Evolutionary conservation across 352 stramenopile species (phyloP).

Genomic region (Phytophthora parvispora): DNA sequence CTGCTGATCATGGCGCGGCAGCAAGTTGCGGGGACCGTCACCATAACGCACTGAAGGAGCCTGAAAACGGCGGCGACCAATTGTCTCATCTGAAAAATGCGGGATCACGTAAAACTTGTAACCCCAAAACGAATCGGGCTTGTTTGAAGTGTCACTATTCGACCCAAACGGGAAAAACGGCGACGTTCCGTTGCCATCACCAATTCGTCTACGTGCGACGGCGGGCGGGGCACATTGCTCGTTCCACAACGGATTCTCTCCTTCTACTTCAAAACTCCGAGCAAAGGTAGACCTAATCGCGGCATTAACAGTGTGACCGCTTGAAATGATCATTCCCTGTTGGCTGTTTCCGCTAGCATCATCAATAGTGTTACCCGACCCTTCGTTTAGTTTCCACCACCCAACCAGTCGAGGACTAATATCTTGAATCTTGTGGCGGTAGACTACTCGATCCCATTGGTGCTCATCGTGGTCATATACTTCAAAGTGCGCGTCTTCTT

Average conservation of each 20-base stretch:
- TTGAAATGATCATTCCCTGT: constrained; percentile 15
- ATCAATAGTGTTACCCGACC: constrained; percentile 38
- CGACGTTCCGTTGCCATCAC: constrained; percentile 19
- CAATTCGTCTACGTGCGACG: constrained; percentile 36
- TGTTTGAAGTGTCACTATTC: not conserved
- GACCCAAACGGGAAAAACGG: constrained; percentile 37
- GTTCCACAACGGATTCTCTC: constrained; percentile 27
- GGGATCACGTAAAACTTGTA: constrained; percentile 83
- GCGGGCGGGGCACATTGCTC: constrained; percentile 31
- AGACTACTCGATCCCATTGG: constrained; percentile 63
- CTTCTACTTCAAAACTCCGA: constrained; percentile 11
- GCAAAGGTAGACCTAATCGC: not conserved
- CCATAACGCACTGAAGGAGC: constrained; percentile 37
- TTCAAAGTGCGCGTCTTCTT: constrained; percentile 59
- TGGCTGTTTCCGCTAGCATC: constrained; percentile 53
- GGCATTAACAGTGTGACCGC: not conserved
- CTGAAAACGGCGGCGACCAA: constrained; percentile 63
- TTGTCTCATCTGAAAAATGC: constrained; percentile 63
- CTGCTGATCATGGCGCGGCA: constrained; percentile 66
- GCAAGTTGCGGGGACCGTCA: constrained; percentile 18
- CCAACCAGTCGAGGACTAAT: constrained; percentile 54
- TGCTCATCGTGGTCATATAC: constrained; percentile 64
- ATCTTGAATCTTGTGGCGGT: constrained; percentile 74
- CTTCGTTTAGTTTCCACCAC: constrained; percentile 78
- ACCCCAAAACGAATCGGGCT: constrained; percentile 51